These are phyloP conservation scores for Didymosphaeria variabile DNA, from an alignment of 2,329 filamentous ascomycete genomes.

Conservation along the genomic window DNA sequence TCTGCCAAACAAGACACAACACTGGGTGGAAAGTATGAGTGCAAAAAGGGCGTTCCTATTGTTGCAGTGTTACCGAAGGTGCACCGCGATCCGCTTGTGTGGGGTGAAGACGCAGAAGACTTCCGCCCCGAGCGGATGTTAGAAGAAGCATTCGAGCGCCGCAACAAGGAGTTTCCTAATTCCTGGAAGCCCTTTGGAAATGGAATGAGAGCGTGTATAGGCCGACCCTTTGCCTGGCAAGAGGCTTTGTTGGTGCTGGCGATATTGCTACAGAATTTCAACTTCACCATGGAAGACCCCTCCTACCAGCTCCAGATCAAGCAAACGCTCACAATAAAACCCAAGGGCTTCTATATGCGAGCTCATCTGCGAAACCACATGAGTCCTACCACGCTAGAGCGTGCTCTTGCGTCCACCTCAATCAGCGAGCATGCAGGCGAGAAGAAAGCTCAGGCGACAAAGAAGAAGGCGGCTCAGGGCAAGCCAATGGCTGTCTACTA, in stretches of 20 bases:
- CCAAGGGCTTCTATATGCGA: conserved; percentile 44
- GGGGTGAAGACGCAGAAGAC: conserved; percentile 55
- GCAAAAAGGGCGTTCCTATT: conserved; percentile 46
- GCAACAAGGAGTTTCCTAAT: conserved; percentile 51
- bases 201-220: conserved; percentile 63
- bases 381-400: conserved; percentile 12
- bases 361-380: conserved; percentile 14
- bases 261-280: conserved; percentile 57
- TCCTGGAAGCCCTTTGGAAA: conserved; percentile 65
- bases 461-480: conserved; percentile 29
- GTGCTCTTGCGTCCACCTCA: not conserved
- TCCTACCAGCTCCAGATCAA: conserved; percentile 56
- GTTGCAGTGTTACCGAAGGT: conserved; percentile 45
- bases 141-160: conserved; percentile 51
- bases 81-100: conserved; percentile 54
- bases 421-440: conserved; percentile 8
- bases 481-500: conserved; percentile 50
- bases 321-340: conserved; percentile 46
- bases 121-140: conserved; percentile 61
- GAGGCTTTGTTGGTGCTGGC: conserved; percentile 58
- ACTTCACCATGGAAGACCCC: conserved; percentile 54
- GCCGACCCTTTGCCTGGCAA: conserved; percentile 64
- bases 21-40: conserved; percentile 50
- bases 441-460: conserved; percentile 1
- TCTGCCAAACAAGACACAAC: conserved; percentile 44